A percentile compares a stretch with the other conserved stretches of the same genome.
Conservation (phyloP, 495 filamentous ascomycete genomes). For the Aspergillus funiculosus region DNA sequence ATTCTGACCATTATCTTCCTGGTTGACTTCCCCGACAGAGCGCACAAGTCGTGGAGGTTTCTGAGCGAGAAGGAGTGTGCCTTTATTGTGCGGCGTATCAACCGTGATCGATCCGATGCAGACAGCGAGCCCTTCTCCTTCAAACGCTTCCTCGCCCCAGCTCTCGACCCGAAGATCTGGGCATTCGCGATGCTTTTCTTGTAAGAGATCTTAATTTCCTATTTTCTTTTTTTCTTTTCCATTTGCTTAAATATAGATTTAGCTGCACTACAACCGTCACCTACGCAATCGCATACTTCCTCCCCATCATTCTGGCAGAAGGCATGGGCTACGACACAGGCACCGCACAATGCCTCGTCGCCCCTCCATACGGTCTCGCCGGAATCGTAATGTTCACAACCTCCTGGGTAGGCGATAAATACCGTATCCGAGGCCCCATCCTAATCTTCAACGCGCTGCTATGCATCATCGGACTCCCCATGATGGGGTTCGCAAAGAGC, state of each 20-base stretch:
- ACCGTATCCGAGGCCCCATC: slow-evolving; percentile 51
- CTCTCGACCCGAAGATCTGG: slow-evolving; percentile 56
- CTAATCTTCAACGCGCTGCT: slow-evolving; percentile 51
- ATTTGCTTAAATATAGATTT: too few species aligned
- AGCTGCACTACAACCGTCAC: slow-evolving; percentile 52
- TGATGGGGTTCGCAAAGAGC: slow-evolving; percentile 49
- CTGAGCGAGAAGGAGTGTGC: slow-evolving; percentile 43
- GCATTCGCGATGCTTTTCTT: slow-evolving; percentile 55
- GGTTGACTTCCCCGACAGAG: slow-evolving; percentile 55
- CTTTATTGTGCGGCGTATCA: slow-evolving; percentile 54
- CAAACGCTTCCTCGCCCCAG: slow-evolving; percentile 43
- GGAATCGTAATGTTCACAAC: slow-evolving; percentile 52
- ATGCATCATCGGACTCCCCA: slow-evolving; percentile 45
- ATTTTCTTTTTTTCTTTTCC: too few species aligned
- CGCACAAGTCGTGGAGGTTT: slow-evolving; percentile 49
- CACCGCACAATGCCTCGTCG: slow-evolving; percentile 55
- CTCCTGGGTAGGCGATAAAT: slow-evolving; percentile 52
- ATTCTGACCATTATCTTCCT: slow-evolving; percentile 45
- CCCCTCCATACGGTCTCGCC: slow-evolving; percentile 57
- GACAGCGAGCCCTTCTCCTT: slow-evolving; percentile 45
- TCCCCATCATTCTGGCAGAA: slow-evolving; percentile 55
- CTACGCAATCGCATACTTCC: slow-evolving; percentile 62
- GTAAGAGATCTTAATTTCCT: slow-evolving; percentile 14
- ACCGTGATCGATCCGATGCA: slow-evolving; percentile 54
- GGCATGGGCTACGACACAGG: slow-evolving; percentile 55